These are phyloP conservation scores for Yamadazyma ubonensis DNA, from an alignment of 805 yeast genomes.

Conservation along the genomic window DNA sequence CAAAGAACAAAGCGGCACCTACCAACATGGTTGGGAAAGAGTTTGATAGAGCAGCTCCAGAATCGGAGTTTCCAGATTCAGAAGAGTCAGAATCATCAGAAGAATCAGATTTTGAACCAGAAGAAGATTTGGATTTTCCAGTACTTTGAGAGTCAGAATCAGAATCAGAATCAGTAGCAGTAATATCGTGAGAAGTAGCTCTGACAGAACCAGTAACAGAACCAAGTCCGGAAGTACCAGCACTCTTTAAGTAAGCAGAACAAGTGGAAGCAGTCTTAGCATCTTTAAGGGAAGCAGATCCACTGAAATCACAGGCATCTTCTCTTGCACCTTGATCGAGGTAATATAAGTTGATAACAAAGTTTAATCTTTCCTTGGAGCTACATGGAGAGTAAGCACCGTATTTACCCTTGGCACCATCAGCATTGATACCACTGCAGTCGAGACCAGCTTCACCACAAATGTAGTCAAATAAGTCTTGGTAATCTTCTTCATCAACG, in stretches of 20 bases:
- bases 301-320: slow-evolving; percentile 39
- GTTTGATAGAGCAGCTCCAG: slow-evolving; percentile 11
- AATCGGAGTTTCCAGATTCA: slow-evolving; percentile 6
- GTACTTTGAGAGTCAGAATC: too few species aligned
- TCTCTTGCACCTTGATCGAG: slow-evolving; percentile 22
- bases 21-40: slow-evolving; percentile 16
- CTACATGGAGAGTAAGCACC: slow-evolving; percentile 44
- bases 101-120: too few species aligned
- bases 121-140: slow-evolving; percentile 18
- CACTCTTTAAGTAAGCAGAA: slow-evolving; percentile 55
- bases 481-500: slow-evolving; percentile 32
- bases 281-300: slow-evolving; percentile 38
- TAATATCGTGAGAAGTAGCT: slow-evolving; percentile 21
- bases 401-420: slow-evolving; percentile 40
- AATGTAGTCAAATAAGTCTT: slow-evolving; percentile 32
- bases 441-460: slow-evolving; percentile 27
- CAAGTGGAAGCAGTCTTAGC: slow-evolving; percentile 45
- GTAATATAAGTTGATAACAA: slow-evolving; percentile 41
- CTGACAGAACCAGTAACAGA: slow-evolving; percentile 38
- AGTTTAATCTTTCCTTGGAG: slow-evolving; percentile 36
- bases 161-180: slow-evolving; percentile 27
- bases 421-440: slow-evolving; percentile 38
- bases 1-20: slow-evolving; percentile 12
- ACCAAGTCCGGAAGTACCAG: slow-evolving; percentile 72
- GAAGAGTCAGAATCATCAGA: slow-evolving; percentile 12